Base-by-base conservation (phyloP, 176 grass and related monocot genomes). In the Zizania latifolia region DNA sequence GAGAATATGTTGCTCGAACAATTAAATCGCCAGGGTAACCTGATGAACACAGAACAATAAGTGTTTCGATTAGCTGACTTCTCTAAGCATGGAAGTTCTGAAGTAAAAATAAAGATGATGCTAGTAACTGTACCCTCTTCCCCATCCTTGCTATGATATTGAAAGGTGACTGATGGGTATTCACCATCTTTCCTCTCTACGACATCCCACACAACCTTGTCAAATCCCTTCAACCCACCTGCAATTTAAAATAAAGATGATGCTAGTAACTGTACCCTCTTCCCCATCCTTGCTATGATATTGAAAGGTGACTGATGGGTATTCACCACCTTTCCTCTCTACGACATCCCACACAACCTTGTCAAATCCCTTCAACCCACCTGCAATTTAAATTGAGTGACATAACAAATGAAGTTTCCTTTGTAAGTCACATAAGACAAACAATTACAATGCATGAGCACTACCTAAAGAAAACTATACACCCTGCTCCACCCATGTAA, bases 221-320 rank as follows among this genome's bases (percentile, higher is more conserved):
- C 89, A 69, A 89, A 98, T 16, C 94, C 91, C 57, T 78, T 98
- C 79, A 89, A 67, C 4, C 88, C 86, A 68, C 94, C 88, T 98
- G 74, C 23, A 66, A 72, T 87, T 65, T 45, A 59, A n/a, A 70
- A 62, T 63, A n/a, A n/a, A n/a, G n/a, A n/a, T n/a, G n/a, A n/a
- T n/a, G n/a, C n/a, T 73, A 43, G 31, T 62, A 6, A 41, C 33
- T 14, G 76, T 83, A 93, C 91, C 91, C 89, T 98, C 86, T 79
- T 98, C 94, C 8, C 86, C 91, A 81, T 98, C 88, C 63, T 89
- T 94, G 58, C 84, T 94, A 37, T 79, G 81, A 51, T 98, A 92
- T 27, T 89, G 82, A 27, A 93, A 93, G 41, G 86, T 92, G 63
- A 98, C 72, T 86, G 86, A 87, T 73, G 94, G 88, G 62, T 59